Evolutionary conservation across 305 asterid species (phyloP).

Genomic region (Fraxinus ornus): DNA sequence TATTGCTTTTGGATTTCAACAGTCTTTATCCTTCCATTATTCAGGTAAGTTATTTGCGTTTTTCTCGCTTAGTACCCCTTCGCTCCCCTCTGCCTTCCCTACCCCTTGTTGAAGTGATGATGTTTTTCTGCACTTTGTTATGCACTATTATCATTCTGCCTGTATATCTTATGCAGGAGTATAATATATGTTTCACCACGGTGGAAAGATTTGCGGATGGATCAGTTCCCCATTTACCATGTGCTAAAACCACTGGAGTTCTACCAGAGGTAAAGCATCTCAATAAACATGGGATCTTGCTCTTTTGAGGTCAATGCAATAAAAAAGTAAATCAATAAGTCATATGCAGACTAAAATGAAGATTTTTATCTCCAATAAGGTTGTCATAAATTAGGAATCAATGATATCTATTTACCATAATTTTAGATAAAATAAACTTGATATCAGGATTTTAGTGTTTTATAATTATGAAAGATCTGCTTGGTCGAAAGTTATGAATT

Average conservation of each 20-base stretch:
- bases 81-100: slow-evolving; percentile 20
- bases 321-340: background rate
- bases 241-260: slow-evolving; percentile 69
- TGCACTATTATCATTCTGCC: slow-evolving; percentile 1
- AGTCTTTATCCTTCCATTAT: slow-evolving; percentile 99
- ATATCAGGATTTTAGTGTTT: slow-evolving; percentile 15
- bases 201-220: slow-evolving; percentile 77
- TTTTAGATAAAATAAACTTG: slow-evolving; percentile 13
- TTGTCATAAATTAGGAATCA: slow-evolving; percentile 1
- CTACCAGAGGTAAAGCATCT: slow-evolving; percentile 78
- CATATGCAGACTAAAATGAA: background rate
- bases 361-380: slow-evolving; percentile 13
- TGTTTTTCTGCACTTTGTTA: slow-evolving; percentile 5
- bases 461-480: slow-evolving; percentile 4
- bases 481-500: slow-evolving; percentile 1
- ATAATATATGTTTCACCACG: slow-evolving; percentile 96
- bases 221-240: slow-evolving; percentile 65
- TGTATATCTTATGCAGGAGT: slow-evolving; percentile 59
- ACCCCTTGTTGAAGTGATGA: slow-evolving; percentile 3
- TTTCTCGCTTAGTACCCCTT: slow-evolving; percentile 20
- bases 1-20: slow-evolving; percentile 94
- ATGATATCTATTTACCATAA: slow-evolving; percentile 9
- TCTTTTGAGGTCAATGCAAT: background rate
- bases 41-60: slow-evolving; percentile 57
- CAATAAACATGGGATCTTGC: slow-evolving; percentile 9